Evolutionary conservation across 805 yeast genomes (phyloP).

Genomic region (Saccharomycopsis babjevae): DNA sequence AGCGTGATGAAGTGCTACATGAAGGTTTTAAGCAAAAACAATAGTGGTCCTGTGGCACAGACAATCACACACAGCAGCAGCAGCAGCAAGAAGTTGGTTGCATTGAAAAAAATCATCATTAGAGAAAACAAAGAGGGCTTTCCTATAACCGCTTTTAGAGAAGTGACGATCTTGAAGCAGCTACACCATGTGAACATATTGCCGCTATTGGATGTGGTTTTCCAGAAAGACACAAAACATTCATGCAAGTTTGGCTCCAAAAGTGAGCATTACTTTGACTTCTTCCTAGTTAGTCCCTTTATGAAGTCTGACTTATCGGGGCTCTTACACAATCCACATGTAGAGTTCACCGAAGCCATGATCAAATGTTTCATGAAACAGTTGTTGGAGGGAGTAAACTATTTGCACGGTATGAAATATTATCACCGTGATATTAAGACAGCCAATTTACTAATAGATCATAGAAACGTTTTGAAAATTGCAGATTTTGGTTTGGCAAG

Average conservation of each 20-base stretch:
- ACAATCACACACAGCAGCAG: slow-evolving; percentile 24
- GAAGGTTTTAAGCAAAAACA: neutral
- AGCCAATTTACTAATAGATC: slow-evolving; percentile 79
- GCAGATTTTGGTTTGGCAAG: slow-evolving; percentile 97
- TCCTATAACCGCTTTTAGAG: slow-evolving; percentile 93
- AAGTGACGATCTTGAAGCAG: slow-evolving; percentile 70
- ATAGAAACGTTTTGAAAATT: slow-evolving; percentile 67
- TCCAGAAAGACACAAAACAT: slow-evolving; percentile 5
- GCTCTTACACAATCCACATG: slow-evolving; percentile 67
- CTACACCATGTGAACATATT: slow-evolving; percentile 64
- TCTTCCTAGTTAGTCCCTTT: slow-evolving; percentile 86
- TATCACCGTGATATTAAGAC: slow-evolving; percentile 92
- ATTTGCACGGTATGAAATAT: slow-evolving; percentile 49
- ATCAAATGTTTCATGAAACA: slow-evolving; percentile 79
- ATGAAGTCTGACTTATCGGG: slow-evolving; percentile 95
- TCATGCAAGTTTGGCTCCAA: neutral
- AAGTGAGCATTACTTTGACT: slow-evolving; percentile 23
- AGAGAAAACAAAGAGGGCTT: slow-evolving; percentile 43
- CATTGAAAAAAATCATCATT: slow-evolving; percentile 73
- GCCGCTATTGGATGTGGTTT: slow-evolving; percentile 71
- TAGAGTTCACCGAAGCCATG: slow-evolving; percentile 49
- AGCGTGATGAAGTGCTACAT: slow-evolving; percentile 69
- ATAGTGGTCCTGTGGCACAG: slow-evolving; percentile 21
- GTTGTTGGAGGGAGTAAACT: slow-evolving; percentile 69
- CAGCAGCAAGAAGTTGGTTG: slow-evolving; percentile 43